These are phyloP conservation scores for Magnusiomyces suaveolens DNA, from an alignment of 1,139 yeast genomes.

Conservation along the genomic window DNA sequence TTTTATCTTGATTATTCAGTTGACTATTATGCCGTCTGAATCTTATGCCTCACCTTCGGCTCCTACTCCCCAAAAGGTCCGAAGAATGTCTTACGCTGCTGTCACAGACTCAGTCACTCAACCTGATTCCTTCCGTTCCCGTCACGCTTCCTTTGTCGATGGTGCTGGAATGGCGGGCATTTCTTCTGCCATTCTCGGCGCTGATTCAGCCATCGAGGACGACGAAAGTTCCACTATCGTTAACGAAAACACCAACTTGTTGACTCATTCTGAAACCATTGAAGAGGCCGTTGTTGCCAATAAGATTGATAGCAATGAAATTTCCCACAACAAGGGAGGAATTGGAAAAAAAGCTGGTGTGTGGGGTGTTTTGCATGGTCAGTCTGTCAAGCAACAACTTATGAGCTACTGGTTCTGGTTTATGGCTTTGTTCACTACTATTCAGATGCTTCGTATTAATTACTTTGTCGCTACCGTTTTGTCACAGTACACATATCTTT, in stretches of 20 bases:
- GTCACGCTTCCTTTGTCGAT: slow-evolving; percentile 3
- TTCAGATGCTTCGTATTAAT: slow-evolving; percentile 84
- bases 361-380: slow-evolving; percentile 75
- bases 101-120: slow-evolving; percentile 1
- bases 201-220: slow-evolving; percentile 4
- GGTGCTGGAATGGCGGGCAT: slow-evolving; percentile 1
- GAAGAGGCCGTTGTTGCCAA: slow-evolving; percentile 4
- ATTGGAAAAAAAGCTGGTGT: slow-evolving; percentile 43
- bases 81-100: slow-evolving; percentile 4
- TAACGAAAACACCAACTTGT: neutral
- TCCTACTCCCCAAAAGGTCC: slow-evolving; percentile 2
- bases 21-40: slow-evolving; percentile 66
- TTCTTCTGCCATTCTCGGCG: neutral
- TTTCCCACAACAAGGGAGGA: slow-evolving; percentile 1
- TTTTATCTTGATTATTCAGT: slow-evolving; percentile 63
- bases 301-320: slow-evolving; percentile 1
- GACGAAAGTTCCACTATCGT: slow-evolving; percentile 4
- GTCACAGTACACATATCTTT: slow-evolving; percentile 64
- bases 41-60: slow-evolving; percentile 45
- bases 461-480: slow-evolving; percentile 83
- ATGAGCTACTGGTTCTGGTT: slow-evolving; percentile 67
- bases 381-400: slow-evolving; percentile 52
- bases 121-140: neutral
- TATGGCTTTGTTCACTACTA: slow-evolving; percentile 67
- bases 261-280: neutral